These are phyloP conservation scores for Blastobotrys indianensis DNA, from an alignment of 1,139 yeast species.

Conservation along the genomic window DNA sequence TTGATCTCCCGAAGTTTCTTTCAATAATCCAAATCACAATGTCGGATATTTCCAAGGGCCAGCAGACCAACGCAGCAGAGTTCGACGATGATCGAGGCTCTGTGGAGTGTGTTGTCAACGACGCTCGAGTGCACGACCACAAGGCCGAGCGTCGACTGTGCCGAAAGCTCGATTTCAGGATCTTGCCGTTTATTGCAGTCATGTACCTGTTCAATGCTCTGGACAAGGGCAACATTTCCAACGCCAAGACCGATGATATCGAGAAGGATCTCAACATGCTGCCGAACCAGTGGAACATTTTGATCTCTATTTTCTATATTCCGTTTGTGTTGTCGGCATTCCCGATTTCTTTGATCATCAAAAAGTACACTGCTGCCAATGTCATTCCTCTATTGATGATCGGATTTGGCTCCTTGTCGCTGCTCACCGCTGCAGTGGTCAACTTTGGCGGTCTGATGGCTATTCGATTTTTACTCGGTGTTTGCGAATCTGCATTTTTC, in stretches of 20 bases:
- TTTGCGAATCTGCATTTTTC: conserved; percentile 27
- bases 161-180: conserved; percentile 47
- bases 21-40: no score
- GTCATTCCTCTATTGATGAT: conserved; percentile 44
- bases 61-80: no score
- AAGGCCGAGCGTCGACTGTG: conserved; percentile 22
- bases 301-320: conserved; percentile 52
- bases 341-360: conserved; percentile 47
- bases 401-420: conserved; percentile 52
- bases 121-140: conserved; percentile 21
- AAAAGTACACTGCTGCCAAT: conserved; percentile 47
- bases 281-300: conserved; percentile 50
- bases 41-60: no score
- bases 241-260: conserved; percentile 54
- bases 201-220: conserved; percentile 55
- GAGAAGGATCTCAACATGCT: conserved; percentile 48
- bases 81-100: no score
- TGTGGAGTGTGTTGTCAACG: conserved; percentile 7
- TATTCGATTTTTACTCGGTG: conserved; percentile 31
- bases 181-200: conserved; percentile 51
- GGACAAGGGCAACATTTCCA: conserved; percentile 57
- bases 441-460: conserved; percentile 24
- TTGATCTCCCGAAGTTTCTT: no score
- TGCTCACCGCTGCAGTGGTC: conserved; percentile 52
- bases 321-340: conserved; percentile 59